phyloP scores from a whole-genome alignment of 2,329 filamentous ascomycete species.

The Talaromyces islandicus region DNA sequence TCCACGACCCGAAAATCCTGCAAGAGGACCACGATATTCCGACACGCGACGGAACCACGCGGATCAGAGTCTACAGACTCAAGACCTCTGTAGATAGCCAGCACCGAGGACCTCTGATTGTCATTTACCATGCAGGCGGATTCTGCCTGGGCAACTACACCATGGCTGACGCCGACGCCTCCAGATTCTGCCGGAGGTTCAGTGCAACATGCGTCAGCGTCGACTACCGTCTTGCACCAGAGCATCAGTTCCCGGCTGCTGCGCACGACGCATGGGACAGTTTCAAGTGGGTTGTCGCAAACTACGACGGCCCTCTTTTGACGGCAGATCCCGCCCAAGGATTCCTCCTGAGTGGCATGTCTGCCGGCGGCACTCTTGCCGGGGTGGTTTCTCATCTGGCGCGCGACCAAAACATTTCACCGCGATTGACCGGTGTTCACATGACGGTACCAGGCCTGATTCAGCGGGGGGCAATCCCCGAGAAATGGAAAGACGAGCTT shows the following conservation, averaged over 20 bases:
- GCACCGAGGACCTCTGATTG: not conserved
- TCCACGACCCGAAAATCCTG: not conserved
- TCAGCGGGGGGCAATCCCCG: not conserved
- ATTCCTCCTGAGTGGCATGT: constrained; percentile 2
- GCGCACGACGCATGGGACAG: not conserved
- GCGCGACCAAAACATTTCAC: not conserved
- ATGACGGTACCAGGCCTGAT: not conserved
- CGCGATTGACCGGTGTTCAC: not conserved
- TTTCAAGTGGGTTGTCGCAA: constrained; percentile 4
- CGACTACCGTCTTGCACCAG: constrained; percentile 7
- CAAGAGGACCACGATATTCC: constrained; percentile 1
- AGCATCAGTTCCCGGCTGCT: constrained; percentile 1
- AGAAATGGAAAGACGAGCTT: not conserved
- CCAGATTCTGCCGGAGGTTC: not conserved
- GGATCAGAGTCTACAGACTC: not conserved
- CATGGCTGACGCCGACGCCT: not conserved
- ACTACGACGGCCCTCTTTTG: not conserved
- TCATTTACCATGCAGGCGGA: not conserved
- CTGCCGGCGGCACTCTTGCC: constrained; percentile 1
- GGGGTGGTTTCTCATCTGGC: not conserved
- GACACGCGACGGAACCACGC: not conserved
- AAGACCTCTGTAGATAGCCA: not conserved
- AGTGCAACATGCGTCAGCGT: not conserved
- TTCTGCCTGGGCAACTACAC: constrained; percentile 1
- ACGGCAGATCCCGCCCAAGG: not conserved